These are phyloP conservation scores for Diaporthe citriasiana DNA, from an alignment of 2,329 filamentous ascomycete species.

Conservation along the genomic window DNA sequence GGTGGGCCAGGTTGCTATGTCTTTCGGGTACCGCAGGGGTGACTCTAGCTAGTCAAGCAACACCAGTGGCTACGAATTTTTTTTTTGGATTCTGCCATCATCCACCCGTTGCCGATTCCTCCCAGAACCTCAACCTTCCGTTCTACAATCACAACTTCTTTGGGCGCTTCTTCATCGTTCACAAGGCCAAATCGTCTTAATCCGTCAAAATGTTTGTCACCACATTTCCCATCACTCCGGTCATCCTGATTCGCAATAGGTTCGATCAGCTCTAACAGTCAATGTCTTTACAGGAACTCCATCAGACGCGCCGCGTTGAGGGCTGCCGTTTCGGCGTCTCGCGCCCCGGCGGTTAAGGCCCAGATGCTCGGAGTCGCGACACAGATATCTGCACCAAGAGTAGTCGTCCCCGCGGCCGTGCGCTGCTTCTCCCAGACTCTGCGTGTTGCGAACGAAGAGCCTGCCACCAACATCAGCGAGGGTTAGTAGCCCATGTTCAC, in stretches of 20 bases:
- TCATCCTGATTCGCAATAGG: background rate
- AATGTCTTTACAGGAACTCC: constrained; percentile 48
- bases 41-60: constrained; percentile 6
- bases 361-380: constrained; percentile 46
- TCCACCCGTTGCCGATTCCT: background rate
- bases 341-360: constrained; percentile 45
- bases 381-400: constrained; percentile 43
- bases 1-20: background rate
- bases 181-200: background rate
- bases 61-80: constrained; percentile 16
- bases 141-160: background rate
- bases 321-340: constrained; percentile 51
- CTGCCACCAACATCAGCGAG: constrained; percentile 31
- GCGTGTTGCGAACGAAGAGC: constrained; percentile 44
- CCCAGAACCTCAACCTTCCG: background rate
- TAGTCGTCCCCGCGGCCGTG: constrained; percentile 40
- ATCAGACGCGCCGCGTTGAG: constrained; percentile 52
- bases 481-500: constrained; percentile 32
- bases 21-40: background rate
- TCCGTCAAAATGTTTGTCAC: constrained; percentile 38
- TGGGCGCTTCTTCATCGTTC: background rate
- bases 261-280: constrained; percentile 29
- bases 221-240: background rate
- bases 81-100: constrained; percentile 5
- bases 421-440: constrained; percentile 52